phyloP scores from a whole-genome alignment of 495 filamentous ascomycete genomes.

The Xylaria grammica region DNA sequence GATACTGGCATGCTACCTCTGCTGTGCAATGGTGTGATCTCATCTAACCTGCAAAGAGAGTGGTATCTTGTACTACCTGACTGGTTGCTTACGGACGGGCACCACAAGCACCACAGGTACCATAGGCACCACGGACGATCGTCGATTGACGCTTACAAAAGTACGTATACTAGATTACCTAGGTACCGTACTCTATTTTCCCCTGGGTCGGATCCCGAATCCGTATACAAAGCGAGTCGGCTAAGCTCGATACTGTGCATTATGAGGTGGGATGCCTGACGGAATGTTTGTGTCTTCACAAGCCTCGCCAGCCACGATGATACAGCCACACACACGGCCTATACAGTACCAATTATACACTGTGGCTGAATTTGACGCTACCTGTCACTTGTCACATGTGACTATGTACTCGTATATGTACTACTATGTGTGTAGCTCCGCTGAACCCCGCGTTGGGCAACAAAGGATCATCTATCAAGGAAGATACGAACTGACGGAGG shows the following conservation, averaged over 20 bases:
- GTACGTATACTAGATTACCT: no score
- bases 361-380: background rate
- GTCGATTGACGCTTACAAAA: background rate
- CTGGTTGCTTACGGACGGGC: background rate
- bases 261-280: background rate
- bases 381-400: background rate
- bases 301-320: conserved; percentile 10
- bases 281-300: background rate
- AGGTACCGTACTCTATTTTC: no score
- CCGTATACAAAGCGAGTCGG: no score
- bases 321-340: background rate
- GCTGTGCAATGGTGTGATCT: background rate
- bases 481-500: no score
- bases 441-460: background rate
- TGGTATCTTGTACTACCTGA: conserved; percentile 4
- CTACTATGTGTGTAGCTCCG: background rate
- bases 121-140: background rate
- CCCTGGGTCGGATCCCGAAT: no score
- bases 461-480: background rate
- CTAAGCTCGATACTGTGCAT: no score
- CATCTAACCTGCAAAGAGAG: conserved; percentile 5
- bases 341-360: background rate
- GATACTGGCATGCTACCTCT: background rate
- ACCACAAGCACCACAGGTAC: no score
- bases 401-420: background rate